Evolutionary conservation across 2,329 filamentous ascomycete genomes (phyloP), one percentile per base, ranked within the genome.

Genomic region (Colletotrichum spaethianum): DNA sequence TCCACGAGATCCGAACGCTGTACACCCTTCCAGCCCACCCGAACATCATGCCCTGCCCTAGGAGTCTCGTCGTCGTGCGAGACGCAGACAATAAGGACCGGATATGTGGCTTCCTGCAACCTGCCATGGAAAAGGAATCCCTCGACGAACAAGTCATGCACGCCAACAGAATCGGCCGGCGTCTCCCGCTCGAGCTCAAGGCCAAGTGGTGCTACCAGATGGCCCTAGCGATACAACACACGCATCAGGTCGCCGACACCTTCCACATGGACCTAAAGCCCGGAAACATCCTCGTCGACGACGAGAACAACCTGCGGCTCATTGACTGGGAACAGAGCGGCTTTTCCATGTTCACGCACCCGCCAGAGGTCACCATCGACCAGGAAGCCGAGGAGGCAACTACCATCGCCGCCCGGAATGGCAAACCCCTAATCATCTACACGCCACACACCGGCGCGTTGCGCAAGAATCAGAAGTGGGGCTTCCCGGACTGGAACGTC

Each of bases 261-360:
- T 80, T 74, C 56, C 78, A 80, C 65, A 79, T 78, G 75, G 78
- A 80, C 59, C 74, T 80, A 59, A 80, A 79, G 67, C 78, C 78
- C 1, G 75, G 74, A 28, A 80, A 80, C 62, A 75, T 78, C n/a
- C 57, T 79, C 33, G 60, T 78, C 5, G 74, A 77, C 59, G 66
- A 63, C 16, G 23, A 72, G 0, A 23, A 72, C 12, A 67, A 76
- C 42, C 40, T 76, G 8, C 33, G 77, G 0, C 65, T 78, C 1
- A 77, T 77, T 28, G 76, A 78, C 57, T 78, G 77, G 77, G 76
- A 78, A 55, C 77, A 79, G 61, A 74, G 69, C 64, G 77, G 73
- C 33, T 75, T 77, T 7, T 72, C 75, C 36, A 67, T 75, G 42
- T 74, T 69, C 42, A 77, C 75, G 8, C 73, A 75, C 31, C 59